phyloP scores from a whole-genome alignment of 176 grass and related monocot species.

The Otatea glauca region DNA sequence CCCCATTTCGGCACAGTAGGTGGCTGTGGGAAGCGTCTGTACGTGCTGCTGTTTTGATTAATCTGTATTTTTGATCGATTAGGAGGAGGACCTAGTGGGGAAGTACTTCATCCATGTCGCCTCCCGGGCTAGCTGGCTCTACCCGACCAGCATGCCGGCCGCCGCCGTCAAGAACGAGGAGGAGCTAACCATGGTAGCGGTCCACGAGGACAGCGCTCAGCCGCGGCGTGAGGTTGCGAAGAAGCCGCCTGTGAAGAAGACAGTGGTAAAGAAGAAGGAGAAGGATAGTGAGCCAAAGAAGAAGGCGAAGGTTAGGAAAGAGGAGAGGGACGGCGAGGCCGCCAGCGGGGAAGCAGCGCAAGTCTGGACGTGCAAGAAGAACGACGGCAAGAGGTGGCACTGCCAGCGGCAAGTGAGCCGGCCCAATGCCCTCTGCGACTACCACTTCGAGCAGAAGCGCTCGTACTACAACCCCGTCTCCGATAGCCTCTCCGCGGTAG shows the following conservation, averaged over 20 bases:
- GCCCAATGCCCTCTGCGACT: slow-evolving; percentile 45
- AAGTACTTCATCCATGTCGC: slow-evolving; percentile 28
- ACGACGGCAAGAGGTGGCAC: slow-evolving; percentile 50
- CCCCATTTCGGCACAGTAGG: not conserved
- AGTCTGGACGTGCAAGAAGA: slow-evolving; percentile 52
- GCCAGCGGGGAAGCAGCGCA: too few species aligned
- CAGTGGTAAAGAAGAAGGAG: not conserved
- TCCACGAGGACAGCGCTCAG: not conserved
- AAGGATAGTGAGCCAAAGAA: not conserved
- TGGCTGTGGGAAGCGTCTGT: not conserved
- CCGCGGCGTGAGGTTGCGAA: not conserved
- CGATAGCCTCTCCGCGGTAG: not conserved
- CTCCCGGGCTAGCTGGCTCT: slow-evolving; percentile 39
- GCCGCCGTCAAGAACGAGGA: not conserved
- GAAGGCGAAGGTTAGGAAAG: slow-evolving; percentile 32
- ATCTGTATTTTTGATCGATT: slow-evolving; percentile 20
- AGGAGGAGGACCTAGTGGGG: slow-evolving; percentile 49
- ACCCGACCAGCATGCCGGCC: not conserved
- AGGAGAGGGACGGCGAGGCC: not conserved
- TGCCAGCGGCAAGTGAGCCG: slow-evolving; percentile 37
- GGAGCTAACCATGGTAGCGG: not conserved
- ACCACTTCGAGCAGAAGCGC: slow-evolving; percentile 42
- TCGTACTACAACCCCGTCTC: slow-evolving; percentile 19
- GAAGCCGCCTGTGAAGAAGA: slow-evolving; percentile 19
- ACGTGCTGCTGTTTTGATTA: not conserved